Evolutionary conservation across 73 alveolate species (phyloP), one percentile per base, ranked within the genome.

Genomic region (Effrenium voratum): DNA sequence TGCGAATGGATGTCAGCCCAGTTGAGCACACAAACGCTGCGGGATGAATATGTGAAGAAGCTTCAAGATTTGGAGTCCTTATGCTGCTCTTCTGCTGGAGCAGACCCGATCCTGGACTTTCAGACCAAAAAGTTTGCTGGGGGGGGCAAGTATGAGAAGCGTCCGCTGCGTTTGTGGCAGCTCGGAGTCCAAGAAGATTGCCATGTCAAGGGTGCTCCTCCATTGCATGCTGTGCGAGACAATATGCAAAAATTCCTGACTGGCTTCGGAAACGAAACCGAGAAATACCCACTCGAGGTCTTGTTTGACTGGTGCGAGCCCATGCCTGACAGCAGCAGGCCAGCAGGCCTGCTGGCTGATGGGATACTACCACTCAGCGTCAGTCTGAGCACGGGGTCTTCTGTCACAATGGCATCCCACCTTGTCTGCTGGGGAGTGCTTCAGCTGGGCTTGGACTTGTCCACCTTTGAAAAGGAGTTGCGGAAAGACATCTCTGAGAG

Each of bases 331-430:
- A 36, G 43, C 52, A 2, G 84, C 50, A 49, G 32, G 28, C 45
- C 22, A 26, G 2, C 13, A 2, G 32, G 12, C 5, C 4, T 1
- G n/a, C 91, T 45, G n/a, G n/a, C n/a, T n/a, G n/a, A n/a, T n/a
- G n/a, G n/a, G n/a, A n/a, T n/a, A n/a, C n/a, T n/a, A n/a, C n/a
- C n/a, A n/a, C n/a, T 24, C 70, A 28, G 47, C 26, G 30, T 46
- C 22, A 70, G 91, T 16, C 19, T 79, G 3, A 2, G 70, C 70
- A 81, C 46, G 24, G 91, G 91, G 38, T 41, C 68, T 15, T 8
- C 72, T 47, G 91, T 47, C 34, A 81, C 91, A 43, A 81, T 81
- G 91, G 91, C 91, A 47, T 81, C 49, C 66, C 91, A 81, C 32
- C 44, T 81, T 3, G 32, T 43, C 40, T 1, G 36, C n/a, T 81